These are phyloP conservation scores for Ascochyta koolunga DNA, from an alignment of 2,329 filamentous ascomycete genomes.

Conservation along the genomic window DNA sequence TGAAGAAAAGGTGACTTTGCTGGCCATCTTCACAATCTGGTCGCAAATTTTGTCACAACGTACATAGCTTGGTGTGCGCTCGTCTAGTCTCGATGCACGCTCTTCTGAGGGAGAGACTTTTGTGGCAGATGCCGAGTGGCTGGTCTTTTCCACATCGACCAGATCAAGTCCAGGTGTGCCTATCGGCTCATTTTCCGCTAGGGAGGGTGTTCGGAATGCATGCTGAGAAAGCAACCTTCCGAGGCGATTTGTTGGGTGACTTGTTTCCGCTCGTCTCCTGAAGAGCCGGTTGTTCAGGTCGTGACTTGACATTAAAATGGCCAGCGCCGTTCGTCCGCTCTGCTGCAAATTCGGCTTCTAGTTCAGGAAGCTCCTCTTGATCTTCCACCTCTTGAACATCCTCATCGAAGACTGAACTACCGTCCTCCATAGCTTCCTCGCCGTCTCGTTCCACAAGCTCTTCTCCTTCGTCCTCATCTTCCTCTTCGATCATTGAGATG, in stretches of 20 bases:
- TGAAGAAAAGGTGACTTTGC: slow-evolving; percentile 37
- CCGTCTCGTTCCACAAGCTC: slow-evolving; percentile 24
- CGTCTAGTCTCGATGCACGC: slow-evolving; percentile 32
- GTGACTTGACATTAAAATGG: slow-evolving; percentile 44
- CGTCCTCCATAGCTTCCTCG: slow-evolving; percentile 27
- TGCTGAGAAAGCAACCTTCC: slow-evolving; percentile 48
- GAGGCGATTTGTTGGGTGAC: slow-evolving; percentile 45
- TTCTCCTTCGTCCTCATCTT: slow-evolving; percentile 25
- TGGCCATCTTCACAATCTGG: slow-evolving; percentile 32
- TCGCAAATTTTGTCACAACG: slow-evolving; percentile 39
- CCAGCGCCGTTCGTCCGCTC: slow-evolving; percentile 32
- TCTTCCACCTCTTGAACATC: slow-evolving; percentile 32
- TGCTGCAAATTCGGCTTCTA: slow-evolving; percentile 26
- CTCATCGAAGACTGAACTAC: slow-evolving; percentile 41
- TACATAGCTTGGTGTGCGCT: slow-evolving; percentile 45
- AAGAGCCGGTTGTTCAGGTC: slow-evolving; percentile 38
- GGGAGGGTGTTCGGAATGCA: slow-evolving; percentile 42
- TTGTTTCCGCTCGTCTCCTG: slow-evolving; percentile 46
- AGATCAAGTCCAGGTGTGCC: slow-evolving; percentile 37
- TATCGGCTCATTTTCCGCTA: slow-evolving; percentile 41
- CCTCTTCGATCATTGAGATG: slow-evolving; percentile 33
- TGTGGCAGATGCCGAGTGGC: slow-evolving; percentile 23
- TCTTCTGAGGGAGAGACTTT: slow-evolving; percentile 26
- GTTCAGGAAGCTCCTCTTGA: slow-evolving; percentile 29
- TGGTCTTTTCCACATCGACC: slow-evolving; percentile 27